Evolutionary conservation across 2,329 filamentous ascomycete genomes (phyloP).

Genomic region (Sclerotinia trifoliorum): DNA sequence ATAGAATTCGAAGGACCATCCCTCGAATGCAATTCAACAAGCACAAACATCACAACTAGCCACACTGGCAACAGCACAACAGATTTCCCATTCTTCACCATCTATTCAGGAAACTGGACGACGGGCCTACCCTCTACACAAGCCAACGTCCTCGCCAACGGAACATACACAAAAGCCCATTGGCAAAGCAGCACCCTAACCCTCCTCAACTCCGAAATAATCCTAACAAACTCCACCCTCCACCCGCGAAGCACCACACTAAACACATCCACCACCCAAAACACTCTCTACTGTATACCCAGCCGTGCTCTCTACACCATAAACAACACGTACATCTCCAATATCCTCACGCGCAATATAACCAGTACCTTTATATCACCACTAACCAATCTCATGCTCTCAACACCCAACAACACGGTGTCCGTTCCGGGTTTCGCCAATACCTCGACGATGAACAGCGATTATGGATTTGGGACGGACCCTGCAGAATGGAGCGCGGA

Average conservation of each 20-base stretch:
- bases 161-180: not conserved
- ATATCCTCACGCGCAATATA: conserved; percentile 20
- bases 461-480: conserved; percentile 11
- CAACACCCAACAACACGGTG: conserved; percentile 18
- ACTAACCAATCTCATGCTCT: conserved; percentile 22
- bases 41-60: not conserved
- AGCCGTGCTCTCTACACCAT: conserved; percentile 28
- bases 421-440: conserved; percentile 24
- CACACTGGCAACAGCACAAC: not conserved
- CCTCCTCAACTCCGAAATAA: not conserved
- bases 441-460: not conserved
- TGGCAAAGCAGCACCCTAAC: conserved; percentile 10
- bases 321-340: conserved; percentile 27
- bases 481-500: conserved; percentile 28
- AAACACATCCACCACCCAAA: conserved; percentile 9
- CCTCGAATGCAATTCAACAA: conserved; percentile 24
- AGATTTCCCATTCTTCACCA: not conserved
- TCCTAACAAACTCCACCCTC: not conserved
- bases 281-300: conserved; percentile 26
- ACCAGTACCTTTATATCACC: conserved; percentile 8
- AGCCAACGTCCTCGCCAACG: not conserved
- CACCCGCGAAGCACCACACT: not conserved
- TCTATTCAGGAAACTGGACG: conserved; percentile 8
- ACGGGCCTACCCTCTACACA: not conserved
- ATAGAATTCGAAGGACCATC: conserved; percentile 28